Base-by-base conservation (phyloP, 1,139 yeast species). In the Candida sojae region DNA sequence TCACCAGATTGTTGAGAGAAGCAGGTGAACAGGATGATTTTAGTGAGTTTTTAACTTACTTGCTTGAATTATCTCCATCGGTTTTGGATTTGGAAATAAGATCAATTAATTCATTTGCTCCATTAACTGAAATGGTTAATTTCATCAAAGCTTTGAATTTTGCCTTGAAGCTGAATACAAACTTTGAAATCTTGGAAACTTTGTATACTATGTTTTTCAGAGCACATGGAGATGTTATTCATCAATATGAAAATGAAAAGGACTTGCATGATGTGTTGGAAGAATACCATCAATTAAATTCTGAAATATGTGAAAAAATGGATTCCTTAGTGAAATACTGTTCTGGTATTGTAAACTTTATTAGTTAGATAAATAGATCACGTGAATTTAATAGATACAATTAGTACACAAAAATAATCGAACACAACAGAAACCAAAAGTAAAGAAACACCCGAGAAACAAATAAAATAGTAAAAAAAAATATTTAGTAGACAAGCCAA, bases 51-150 rank as follows among this genome's bases (percentile, higher is more conserved):
- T 70, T 90, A 51, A 58, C 63, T 1, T 79, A 73, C 58, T 65
- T 93, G 42, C 73, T 84, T n/a, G 61, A 64, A 2, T 78, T 90
- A 45, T 75, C 97, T 0, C 97, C 98, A 10, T 75, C 97, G 1
- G 70, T 82, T 6, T 79, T 91, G 25, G 99, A 93, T 63, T 68
- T 93, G 50, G 99, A 95, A 66, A 82, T 93, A 48, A 82, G 96
- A 56, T 86, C 97, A 1, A 66, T 93, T 50, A 81, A 84, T 56
- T 70, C 89, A 0, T 73, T 76, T 58, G 80, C 85, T 8, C 89
- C 90, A 10, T 74, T 78, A 57, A 63, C 67, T 3, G 98, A 93
- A 68, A 68, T 91, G 61, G 63, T 79, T 0, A 67, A 73, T 53
- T 91, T 93, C 56, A 71, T 91, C 17, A 67, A 73, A 21, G 92